phyloP scores from a whole-genome alignment of 345 rosid species.

The Bruguiera gymnorhiza region DNA sequence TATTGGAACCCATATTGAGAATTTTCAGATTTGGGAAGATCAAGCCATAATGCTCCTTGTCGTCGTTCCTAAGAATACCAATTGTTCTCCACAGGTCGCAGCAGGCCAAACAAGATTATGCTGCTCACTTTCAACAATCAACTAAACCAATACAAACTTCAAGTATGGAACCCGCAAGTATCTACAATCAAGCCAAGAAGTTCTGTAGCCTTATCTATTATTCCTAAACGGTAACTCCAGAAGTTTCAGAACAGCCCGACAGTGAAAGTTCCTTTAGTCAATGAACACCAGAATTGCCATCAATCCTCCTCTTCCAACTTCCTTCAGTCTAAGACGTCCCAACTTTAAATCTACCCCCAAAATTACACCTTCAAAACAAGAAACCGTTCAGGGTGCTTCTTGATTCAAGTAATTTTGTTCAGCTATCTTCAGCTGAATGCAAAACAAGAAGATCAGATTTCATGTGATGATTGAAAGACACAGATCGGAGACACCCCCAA shows the following conservation, averaged over 20 bases:
- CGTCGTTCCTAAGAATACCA: conserved; percentile 1
- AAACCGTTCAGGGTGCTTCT: background rate
- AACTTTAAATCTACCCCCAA: conserved; percentile 11
- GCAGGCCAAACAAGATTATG: background rate
- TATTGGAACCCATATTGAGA: conserved; percentile 39
- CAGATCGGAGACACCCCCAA: conserved; percentile 19
- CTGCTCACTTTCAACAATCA: conserved; percentile 4
- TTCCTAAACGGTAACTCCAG: background rate
- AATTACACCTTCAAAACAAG: conserved; percentile 17
- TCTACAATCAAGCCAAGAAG: background rate
- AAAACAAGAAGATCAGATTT: conserved; percentile 13
- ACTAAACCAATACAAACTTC: conserved; percentile 2
- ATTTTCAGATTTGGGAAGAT: conserved; percentile 13
- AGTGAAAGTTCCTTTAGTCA: too few species aligned
- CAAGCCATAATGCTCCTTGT: conserved; percentile 11
- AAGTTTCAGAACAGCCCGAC: background rate
- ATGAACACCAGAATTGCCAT: too few species aligned
- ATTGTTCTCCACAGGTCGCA: background rate
- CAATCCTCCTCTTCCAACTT: background rate
- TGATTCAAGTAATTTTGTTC: background rate
- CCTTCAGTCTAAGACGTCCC: conserved; percentile 20
- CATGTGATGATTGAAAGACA: conserved; percentile 13
- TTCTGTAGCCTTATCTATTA: background rate
- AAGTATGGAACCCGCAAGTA: conserved; percentile 1
- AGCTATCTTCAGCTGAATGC: background rate